These are phyloP conservation scores for Aspergillus biplanus DNA, from an alignment of 495 filamentous ascomycete species.

Conservation along the genomic window DNA sequence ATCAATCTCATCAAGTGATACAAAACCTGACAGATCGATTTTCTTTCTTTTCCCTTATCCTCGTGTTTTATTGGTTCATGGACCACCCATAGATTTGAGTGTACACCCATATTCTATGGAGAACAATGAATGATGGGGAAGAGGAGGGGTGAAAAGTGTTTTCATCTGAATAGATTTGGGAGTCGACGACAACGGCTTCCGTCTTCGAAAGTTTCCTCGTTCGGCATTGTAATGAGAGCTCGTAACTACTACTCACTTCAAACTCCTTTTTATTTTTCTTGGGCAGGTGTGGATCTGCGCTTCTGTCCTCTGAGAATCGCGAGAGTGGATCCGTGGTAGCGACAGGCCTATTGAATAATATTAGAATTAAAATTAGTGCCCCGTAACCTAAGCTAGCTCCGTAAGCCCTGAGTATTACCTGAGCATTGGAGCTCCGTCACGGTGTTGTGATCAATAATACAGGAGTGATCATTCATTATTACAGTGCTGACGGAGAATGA, in stretches of 20 bases:
- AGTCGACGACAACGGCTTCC: constrained; percentile 13
- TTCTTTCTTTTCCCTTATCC: neutral
- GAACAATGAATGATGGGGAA: neutral
- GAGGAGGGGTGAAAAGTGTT: constrained; percentile 8
- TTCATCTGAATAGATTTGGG: constrained; percentile 19
- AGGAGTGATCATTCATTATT: neutral
- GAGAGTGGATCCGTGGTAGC: neutral
- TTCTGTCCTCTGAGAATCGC: constrained; percentile 7
- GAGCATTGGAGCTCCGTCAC: neutral
- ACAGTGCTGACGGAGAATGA: constrained; percentile 8
- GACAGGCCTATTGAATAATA: constrained; percentile 4
- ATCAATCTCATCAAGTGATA: constrained; percentile 9
- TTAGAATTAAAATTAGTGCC: constrained; percentile 9
- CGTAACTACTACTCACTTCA: neutral
- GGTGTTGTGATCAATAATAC: neutral
- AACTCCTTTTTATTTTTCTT: constrained; percentile 25
- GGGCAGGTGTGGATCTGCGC: constrained; percentile 24
- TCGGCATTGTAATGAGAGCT: neutral
- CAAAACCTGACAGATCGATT: neutral
- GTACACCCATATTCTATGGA: no score
- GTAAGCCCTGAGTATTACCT: neutral
- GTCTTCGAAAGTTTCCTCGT: constrained; percentile 14
- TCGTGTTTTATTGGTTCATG: neutral
- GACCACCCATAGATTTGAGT: neutral
- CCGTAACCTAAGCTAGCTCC: neutral